Conservation (phyloP, 805 yeast species). For the Wickerhamiella hasegawae region DNA sequence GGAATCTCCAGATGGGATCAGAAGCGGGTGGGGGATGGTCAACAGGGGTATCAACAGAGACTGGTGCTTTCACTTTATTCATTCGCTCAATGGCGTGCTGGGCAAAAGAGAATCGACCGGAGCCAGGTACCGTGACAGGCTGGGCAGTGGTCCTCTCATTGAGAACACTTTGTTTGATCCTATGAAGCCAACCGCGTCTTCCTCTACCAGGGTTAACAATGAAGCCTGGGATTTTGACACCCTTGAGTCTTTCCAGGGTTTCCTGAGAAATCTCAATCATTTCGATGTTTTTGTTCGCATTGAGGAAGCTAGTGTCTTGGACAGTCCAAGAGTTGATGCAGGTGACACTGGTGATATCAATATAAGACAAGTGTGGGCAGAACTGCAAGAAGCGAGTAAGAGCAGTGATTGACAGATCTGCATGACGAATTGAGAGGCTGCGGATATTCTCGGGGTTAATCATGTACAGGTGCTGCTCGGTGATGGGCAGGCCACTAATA, state of each 20-base stretch:
- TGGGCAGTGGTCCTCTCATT: background rate
- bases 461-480: constrained; percentile 21
- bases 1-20: constrained; percentile 19
- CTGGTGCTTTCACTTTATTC: constrained; percentile 3
- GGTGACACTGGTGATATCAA: constrained; percentile 54
- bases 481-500: constrained; percentile 50
- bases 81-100: constrained; percentile 14
- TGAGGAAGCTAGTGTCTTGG: constrained; percentile 31
- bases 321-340: constrained; percentile 44
- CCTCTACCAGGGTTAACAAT: constrained; percentile 35
- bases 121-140: constrained; percentile 1
- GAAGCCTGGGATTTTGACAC: constrained; percentile 23
- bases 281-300: constrained; percentile 32
- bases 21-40: constrained; percentile 9
- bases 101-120: constrained; percentile 18
- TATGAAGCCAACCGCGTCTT: constrained; percentile 65
- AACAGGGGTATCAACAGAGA: background rate
- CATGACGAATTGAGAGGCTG: constrained; percentile 20
- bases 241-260: constrained; percentile 14
- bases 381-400: constrained; percentile 15
- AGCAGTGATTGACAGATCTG: constrained; percentile 16
- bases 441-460: constrained; percentile 15
- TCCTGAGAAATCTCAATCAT: constrained; percentile 42
- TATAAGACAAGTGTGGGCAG: constrained; percentile 28
- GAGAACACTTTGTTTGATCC: constrained; percentile 6